A percentile compares a stretch with the other conserved stretches of the same genome.
phyloP scores from a whole-genome alignment of 345 rosid genomes.

The Firmiana major region DNA sequence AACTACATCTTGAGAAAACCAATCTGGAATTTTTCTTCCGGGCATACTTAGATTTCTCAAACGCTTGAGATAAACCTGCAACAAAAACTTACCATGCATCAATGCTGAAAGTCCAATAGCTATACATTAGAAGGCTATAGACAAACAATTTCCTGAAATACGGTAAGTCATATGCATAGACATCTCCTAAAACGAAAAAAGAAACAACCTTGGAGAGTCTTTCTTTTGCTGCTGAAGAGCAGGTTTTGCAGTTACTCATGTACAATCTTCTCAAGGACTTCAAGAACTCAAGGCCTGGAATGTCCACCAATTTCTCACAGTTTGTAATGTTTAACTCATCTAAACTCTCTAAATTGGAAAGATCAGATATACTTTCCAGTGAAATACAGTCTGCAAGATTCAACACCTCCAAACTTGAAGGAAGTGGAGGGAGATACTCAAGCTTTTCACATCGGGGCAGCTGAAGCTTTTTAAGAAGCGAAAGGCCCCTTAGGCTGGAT shows the following conservation, averaged over 20 bases:
- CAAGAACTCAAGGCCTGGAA: conserved; percentile 44
- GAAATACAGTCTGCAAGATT: conserved; percentile 36
- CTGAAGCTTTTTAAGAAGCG: conserved; percentile 30
- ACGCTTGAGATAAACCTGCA: conserved; percentile 44
- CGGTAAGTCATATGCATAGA: not conserved
- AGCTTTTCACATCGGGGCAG: conserved; percentile 38
- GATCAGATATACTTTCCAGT: conserved; percentile 29
- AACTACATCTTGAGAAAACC: conserved; percentile 41
- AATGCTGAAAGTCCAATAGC: not conserved
- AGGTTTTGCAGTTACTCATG: conserved; percentile 35
- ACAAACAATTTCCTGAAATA: not conserved
- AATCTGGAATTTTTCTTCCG: conserved; percentile 50
- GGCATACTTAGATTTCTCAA: conserved; percentile 48
- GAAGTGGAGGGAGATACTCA: conserved; percentile 41
- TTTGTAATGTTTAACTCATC: conserved; percentile 30
- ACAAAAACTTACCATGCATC: not conserved
- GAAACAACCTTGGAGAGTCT: conserved; percentile 45
- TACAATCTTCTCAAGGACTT: conserved; percentile 35
- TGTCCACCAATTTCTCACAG: conserved; percentile 38
- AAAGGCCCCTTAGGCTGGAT: conserved; percentile 42
- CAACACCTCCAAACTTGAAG: conserved; percentile 38
- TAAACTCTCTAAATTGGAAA: conserved; percentile 31
- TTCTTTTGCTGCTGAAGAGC: conserved; percentile 30
- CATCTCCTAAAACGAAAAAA: not conserved
- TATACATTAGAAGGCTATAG: not conserved